A percentile compares a stretch with the other conserved stretches of the same genome.
phyloP scores from a whole-genome alignment of 306 rosid genomes.

The Oemleria cerasiformis region DNA sequence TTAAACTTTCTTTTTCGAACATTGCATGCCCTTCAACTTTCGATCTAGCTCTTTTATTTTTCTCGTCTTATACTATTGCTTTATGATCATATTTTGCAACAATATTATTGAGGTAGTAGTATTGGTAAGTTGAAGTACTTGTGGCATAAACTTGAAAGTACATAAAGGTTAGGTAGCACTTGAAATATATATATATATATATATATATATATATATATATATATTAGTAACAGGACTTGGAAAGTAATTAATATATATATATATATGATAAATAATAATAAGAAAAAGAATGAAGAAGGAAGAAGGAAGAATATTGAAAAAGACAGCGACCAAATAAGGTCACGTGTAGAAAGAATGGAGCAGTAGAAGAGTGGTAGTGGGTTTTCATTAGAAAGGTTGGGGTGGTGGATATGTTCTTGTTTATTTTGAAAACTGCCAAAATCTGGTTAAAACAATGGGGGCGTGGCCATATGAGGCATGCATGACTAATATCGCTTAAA shows the following conservation, averaged over 20 bases:
- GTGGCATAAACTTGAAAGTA: background rate
- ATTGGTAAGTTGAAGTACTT: background rate
- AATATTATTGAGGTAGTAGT: too few species aligned
- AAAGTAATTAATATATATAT: background rate
- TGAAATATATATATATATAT: too few species aligned
- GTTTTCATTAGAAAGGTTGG: slow-evolving; percentile 2
- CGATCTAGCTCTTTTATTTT: too few species aligned
- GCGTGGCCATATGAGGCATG: slow-evolving; percentile 18
- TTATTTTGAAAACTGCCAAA: slow-evolving; percentile 48
- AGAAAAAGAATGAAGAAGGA: too few species aligned
- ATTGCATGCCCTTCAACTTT: too few species aligned
- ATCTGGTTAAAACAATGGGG: slow-evolving; percentile 21
- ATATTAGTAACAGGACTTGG: background rate
- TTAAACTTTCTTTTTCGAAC: too few species aligned
- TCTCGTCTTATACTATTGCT: too few species aligned
- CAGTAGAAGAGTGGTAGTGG: background rate
- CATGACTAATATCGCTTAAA: slow-evolving; percentile 6
- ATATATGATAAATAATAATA: background rate
- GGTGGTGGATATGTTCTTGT: slow-evolving; percentile 39
- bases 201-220: too few species aligned
- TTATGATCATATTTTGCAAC: too few species aligned
- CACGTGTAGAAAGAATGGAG: slow-evolving; percentile 24
- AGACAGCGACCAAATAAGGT: slow-evolving; percentile 9
- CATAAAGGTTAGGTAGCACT: too few species aligned
- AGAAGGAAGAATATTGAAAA: too few species aligned